Conservation (phyloP, 768 basidiomycete genomes). For the Fistulinella prunicolor region DNA sequence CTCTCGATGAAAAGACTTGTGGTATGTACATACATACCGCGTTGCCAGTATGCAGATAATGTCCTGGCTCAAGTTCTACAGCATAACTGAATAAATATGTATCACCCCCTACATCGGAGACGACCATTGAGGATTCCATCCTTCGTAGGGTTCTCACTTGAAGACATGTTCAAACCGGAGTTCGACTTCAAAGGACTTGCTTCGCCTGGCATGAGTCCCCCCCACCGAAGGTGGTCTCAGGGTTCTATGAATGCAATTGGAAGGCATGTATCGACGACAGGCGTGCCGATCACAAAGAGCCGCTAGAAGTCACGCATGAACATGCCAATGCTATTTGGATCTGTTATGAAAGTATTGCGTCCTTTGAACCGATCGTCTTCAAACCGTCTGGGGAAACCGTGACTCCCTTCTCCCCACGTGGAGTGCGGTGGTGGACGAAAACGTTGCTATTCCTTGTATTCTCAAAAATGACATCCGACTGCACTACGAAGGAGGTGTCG, state of each 20-base stretch:
- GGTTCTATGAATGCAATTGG: slow-evolving; percentile 12
- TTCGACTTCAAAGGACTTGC: too few relatives aligned
- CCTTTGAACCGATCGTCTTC: slow-evolving; percentile 4
- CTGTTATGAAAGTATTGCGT: neutral
- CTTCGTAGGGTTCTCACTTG: too few relatives aligned
- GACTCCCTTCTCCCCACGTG: slow-evolving; percentile 7
- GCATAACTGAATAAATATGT: too few relatives aligned
- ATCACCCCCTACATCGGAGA: too few relatives aligned
- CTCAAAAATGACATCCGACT: slow-evolving; percentile 9
- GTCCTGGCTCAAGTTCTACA: too few relatives aligned
- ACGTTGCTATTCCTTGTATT: slow-evolving; percentile 11
- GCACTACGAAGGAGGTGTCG: slow-evolving; percentile 1
- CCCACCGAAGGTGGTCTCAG: slow-evolving; percentile 6
- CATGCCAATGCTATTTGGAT: slow-evolving; percentile 7
- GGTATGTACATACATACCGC: neutral
- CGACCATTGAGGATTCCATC: neutral
- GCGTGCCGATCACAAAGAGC: slow-evolving; percentile 9
- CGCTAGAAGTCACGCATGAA: slow-evolving; percentile 6
- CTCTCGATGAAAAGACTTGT: neutral
- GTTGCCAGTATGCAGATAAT: too few relatives aligned
- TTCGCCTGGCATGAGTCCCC: slow-evolving; percentile 8
- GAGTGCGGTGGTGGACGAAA: slow-evolving; percentile 5
- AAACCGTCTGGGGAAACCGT: slow-evolving; percentile 1
- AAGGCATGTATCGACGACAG: slow-evolving; percentile 6
- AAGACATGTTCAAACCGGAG: too few relatives aligned